phyloP scores from a whole-genome alignment of 345 rosid genomes.

The Euphorbia peplus region DNA sequence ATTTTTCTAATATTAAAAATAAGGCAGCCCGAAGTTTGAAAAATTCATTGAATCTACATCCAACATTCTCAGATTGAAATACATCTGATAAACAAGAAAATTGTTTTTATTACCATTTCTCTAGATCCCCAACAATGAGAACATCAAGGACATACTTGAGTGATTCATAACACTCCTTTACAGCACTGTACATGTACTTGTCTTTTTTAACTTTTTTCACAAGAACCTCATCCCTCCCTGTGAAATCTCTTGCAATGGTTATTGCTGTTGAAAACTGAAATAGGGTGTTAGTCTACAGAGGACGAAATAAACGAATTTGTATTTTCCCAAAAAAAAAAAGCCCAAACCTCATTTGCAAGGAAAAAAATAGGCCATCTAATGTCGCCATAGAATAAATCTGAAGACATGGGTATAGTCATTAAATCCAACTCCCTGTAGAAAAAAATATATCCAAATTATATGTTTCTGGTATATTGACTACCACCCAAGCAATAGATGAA shows the following conservation, averaged over 20 bases:
- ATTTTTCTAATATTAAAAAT: conserved; percentile 9
- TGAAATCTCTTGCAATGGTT: conserved; percentile 78
- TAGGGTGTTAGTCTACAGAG: conserved; percentile 31
- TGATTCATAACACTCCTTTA: conserved; percentile 84
- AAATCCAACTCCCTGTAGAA: conserved; percentile 75
- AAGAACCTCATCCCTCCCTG: conserved; percentile 62
- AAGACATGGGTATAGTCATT: conserved; percentile 75
- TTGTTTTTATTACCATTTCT: conserved; percentile 55
- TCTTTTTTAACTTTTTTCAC: conserved; percentile 69
- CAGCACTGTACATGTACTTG: conserved; percentile 79
- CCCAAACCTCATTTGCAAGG: conserved; percentile 75
- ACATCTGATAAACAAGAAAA: background rate
- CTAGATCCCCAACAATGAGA: conserved; percentile 74
- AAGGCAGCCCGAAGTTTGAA: background rate
- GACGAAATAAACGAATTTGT: conserved; percentile 11
- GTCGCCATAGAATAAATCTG: conserved; percentile 57
- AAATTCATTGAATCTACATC: background rate
- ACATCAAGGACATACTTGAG: conserved; percentile 74
- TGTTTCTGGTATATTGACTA: conserved; percentile 11
- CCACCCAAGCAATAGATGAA: conserved; percentile 7
- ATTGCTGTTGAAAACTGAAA: conserved; percentile 74
- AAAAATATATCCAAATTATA: conserved; percentile 11
- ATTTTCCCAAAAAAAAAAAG: conserved; percentile 1
- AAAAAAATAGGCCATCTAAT: conserved; percentile 95
- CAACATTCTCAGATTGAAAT: conserved; percentile 6